A percentile compares a stretch with the other conserved stretches of the same genome.
These are phyloP conservation scores for Thraustochytrium striatum DNA, from an alignment of 352 stramenopile species.

Conservation along the genomic window DNA sequence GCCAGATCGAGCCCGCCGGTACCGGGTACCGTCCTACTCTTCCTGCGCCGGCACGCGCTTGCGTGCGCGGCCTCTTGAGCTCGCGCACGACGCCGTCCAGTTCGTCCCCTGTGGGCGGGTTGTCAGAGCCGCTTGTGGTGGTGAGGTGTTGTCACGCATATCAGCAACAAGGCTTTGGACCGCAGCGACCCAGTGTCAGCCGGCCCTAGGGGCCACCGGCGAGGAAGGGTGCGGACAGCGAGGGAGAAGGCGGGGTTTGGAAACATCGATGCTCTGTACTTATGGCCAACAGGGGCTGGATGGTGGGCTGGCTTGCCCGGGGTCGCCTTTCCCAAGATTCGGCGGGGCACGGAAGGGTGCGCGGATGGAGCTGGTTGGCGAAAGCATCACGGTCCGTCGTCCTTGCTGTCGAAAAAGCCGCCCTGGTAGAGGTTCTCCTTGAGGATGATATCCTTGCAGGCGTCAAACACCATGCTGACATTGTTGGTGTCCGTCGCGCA, in stretches of 20 bases:
- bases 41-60: too few relatives aligned
- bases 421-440: conserved; percentile 53
- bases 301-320: neutral
- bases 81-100: too few relatives aligned
- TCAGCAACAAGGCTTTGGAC: too few relatives aligned
- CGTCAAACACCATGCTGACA: conserved; percentile 58
- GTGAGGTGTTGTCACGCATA: too few relatives aligned
- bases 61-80: too few relatives aligned
- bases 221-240: neutral
- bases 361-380: neutral
- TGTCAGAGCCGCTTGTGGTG: too few relatives aligned
- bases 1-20: too few relatives aligned
- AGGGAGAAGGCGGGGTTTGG: neutral
- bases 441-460: conserved; percentile 61
- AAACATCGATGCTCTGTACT: neutral
- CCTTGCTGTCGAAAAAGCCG: conserved; percentile 49
- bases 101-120: too few relatives aligned
- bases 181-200: too few relatives aligned
- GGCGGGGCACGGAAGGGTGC: neutral
- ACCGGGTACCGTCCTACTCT: too few relatives aligned
- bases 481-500: conserved; percentile 58
- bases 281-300: neutral
- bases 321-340: too few relatives aligned
- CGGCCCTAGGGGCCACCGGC: too few relatives aligned
- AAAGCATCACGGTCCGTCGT: neutral